A percentile compares a stretch with the other conserved stretches of the same genome.
phyloP scores from a whole-genome alignment of 257 asterid genomes.

The Fraxinus excelsior region DNA sequence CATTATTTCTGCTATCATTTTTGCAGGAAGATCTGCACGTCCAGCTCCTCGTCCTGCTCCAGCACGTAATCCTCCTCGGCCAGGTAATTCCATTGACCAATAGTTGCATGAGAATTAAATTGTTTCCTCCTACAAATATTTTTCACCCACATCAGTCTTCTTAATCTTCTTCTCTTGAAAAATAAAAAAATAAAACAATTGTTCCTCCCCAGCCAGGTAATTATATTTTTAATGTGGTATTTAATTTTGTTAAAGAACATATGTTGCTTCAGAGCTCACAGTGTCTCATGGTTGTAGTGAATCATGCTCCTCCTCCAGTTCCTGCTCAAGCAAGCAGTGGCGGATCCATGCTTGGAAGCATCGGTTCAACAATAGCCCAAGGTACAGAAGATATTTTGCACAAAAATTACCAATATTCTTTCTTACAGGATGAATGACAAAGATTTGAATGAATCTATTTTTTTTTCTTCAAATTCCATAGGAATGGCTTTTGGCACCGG shows the following conservation, averaged over 20 bases:
- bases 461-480: conserved; percentile 6
- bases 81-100: conserved; percentile 33
- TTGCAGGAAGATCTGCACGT: conserved; percentile 74
- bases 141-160: background rate
- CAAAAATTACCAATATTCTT: background rate
- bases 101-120: background rate
- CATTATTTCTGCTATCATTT: conserved; percentile 1
- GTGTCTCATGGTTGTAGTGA: conserved; percentile 36
- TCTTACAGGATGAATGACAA: background rate
- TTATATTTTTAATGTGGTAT: background rate
- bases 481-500: conserved; percentile 81
- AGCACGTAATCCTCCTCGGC: conserved; percentile 42
- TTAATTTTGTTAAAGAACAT: background rate
- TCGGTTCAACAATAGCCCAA: conserved; percentile 73
- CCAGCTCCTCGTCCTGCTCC: conserved; percentile 67
- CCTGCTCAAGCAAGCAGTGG: conserved; percentile 56
- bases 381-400: conserved; percentile 36
- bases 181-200: too few relatives aligned
- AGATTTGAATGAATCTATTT: background rate
- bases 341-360: conserved; percentile 55
- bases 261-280: conserved; percentile 5
- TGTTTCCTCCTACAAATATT: background rate
- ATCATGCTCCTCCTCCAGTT: conserved; percentile 76
- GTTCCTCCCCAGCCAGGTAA: too few relatives aligned
- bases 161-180: background rate